Percentiles rank a stretch among this genome's conserved stretches.
phyloP scores from a whole-genome alignment of 306 rosid genomes.

The Quillaja saponaria region DNA sequence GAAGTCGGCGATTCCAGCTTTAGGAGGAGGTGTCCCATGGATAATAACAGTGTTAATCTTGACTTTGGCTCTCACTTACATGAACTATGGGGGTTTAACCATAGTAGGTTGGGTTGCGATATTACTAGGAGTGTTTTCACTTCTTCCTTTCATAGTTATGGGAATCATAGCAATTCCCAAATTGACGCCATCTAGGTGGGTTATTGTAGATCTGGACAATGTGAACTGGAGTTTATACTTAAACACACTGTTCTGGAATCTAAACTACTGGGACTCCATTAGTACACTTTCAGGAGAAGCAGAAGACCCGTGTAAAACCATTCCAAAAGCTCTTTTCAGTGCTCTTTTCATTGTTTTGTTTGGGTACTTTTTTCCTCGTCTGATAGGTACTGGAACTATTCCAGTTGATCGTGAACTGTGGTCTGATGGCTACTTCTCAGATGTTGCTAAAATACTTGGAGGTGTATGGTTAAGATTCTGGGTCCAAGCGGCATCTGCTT shows the following conservation, averaged over 20 bases:
- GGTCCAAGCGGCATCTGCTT: constrained; percentile 64
- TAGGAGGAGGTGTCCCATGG: constrained; percentile 55
- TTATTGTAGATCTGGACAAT: constrained; percentile 40
- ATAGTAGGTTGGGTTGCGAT: constrained; percentile 67
- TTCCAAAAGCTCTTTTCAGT: constrained; percentile 60
- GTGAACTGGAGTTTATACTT: constrained; percentile 63
- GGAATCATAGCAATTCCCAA: constrained; percentile 56
- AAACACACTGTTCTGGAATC: constrained; percentile 73
- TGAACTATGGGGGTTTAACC: constrained; percentile 66
- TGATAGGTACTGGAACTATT: constrained; percentile 58
- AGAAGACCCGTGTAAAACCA: constrained; percentile 55
- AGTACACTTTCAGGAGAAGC: constrained; percentile 74
- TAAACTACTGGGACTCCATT: constrained; percentile 70
- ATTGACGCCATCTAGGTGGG: constrained; percentile 56
- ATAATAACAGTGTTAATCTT: constrained; percentile 38
- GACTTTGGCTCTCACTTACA: constrained; percentile 52
- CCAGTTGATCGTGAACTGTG: constrained; percentile 45
- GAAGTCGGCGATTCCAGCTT: constrained; percentile 53
- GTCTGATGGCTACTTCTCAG: constrained; percentile 70
- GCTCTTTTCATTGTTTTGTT: constrained; percentile 53
- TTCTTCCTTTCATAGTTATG: constrained; percentile 63
- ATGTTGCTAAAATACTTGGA: constrained; percentile 51
- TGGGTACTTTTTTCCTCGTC: constrained; percentile 60
- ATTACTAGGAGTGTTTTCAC: constrained; percentile 56
- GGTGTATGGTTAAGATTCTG: constrained; percentile 64